Conservation (phyloP, 148 eudicot genomes). For the Gaultheria prostrata region DNA sequence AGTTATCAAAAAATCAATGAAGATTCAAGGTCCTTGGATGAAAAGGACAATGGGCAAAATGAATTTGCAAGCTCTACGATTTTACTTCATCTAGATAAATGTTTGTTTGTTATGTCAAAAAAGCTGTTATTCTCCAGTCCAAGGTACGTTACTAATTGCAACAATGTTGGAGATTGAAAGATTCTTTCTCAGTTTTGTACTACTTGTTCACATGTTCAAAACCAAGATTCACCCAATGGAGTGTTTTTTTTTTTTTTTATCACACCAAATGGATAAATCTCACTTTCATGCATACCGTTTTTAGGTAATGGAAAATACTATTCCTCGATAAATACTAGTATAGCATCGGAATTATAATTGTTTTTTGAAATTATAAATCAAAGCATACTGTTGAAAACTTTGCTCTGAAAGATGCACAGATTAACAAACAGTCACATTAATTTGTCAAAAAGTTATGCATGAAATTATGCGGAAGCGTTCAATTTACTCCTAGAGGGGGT, state of each 20-base stretch:
- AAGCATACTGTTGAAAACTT: no score
- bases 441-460: no score
- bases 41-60: background rate
- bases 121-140: background rate
- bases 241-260: no score
- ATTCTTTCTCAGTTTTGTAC: background rate
- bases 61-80: background rate
- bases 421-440: background rate
- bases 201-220: slow-evolving; percentile 8
- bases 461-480: no score
- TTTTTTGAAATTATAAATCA: background rate
- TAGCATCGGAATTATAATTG: no score
- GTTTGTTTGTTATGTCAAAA: background rate
- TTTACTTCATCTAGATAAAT: background rate
- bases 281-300: background rate
- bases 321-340: background rate
- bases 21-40: background rate
- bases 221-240: no score
- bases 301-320: background rate
- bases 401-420: background rate
- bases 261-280: no score
- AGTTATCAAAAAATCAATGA: background rate
- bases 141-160: background rate
- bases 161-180: slow-evolving; percentile 11
- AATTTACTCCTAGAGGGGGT: no score